A percentile compares a stretch with the other conserved stretches of the same genome.
Conservation (phyloP, 108 stramenopile genomes). For the Cyclotella choctawhatcheeana region DNA sequence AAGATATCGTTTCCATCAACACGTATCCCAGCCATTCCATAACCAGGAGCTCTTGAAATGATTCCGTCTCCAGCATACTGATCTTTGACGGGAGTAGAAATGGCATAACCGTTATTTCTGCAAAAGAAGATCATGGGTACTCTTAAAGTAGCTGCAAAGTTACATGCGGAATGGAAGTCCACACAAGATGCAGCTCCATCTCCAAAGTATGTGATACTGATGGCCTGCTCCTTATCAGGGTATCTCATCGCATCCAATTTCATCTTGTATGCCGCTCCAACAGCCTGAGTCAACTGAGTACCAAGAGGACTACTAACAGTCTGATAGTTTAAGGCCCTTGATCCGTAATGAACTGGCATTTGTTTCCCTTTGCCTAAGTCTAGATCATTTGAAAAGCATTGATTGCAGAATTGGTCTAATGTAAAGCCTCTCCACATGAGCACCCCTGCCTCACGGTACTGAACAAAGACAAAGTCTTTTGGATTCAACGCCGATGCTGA, state of each 20-base stretch:
- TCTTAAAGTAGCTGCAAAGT: conserved; percentile 93
- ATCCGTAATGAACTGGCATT: conserved; percentile 99
- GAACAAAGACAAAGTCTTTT: conserved; percentile 90
- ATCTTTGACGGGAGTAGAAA: conserved; percentile 92
- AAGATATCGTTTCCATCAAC: conserved; percentile 98
- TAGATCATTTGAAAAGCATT: conserved; percentile 91
- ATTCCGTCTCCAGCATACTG: conserved; percentile 98
- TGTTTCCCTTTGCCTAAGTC: conserved; percentile 96
- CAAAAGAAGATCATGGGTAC: conserved; percentile 96
- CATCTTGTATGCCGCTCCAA: conserved; percentile 90
- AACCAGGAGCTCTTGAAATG: conserved; percentile 90
- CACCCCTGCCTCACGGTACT: conserved; percentile 96
- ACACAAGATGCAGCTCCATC: conserved; percentile 96
- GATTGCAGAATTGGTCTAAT: conserved; percentile 94
- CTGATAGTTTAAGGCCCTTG: conserved; percentile 90
- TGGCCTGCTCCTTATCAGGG: conserved; percentile 52
- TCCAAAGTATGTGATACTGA: conserved; percentile 92
- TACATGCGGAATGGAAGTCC: conserved; percentile 97
- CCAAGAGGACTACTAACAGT: conserved; percentile 95
- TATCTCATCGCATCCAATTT: conserved; percentile 68
- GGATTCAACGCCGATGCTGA: conserved; percentile 84
- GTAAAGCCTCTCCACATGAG: conserved; percentile 99
- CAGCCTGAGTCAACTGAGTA: conserved; percentile 97
- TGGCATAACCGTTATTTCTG: conserved; percentile 98
- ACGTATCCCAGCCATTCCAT: conserved; percentile 96